Base-by-base conservation (phyloP, 1,284 basidiomycete species). In the Rhizopogon hawkerae region DNA sequence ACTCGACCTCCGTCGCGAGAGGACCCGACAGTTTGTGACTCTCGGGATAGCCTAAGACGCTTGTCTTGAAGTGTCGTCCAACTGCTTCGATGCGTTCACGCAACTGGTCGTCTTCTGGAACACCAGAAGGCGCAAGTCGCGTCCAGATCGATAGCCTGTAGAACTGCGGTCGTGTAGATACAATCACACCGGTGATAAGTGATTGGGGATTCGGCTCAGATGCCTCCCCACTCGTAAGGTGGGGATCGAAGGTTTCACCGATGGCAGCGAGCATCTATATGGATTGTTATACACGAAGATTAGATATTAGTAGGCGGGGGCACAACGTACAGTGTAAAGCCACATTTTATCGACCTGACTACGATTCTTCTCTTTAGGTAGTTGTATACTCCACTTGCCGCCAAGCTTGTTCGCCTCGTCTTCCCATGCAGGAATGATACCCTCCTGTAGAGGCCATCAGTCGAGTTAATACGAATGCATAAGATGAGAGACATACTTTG, bases 61-160 rank as follows among this genome's bases (percentile, higher is more conserved):
- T 81, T 50, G 76, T 84, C 76, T 98, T 98, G 79, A 98, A 97
- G 69, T 95, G 88, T 57, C 77, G 69, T 26, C 79, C 80, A 38
- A 82, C 69, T 0, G 68, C 67, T 57, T 90, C 79, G 58, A 95
- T 84, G 56, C 90, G 79, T 57, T 79, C 75, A 54, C 78, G 76
- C 53, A 91, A 66, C 45, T 70, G 71, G 55, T 79, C 75, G 4
- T 83, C 77, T 16, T 80, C 79, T 46, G 58, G 49, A 35, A 69
- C 51, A 23, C 39, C 48, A 0, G 68, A 66, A 35, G 90, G 89
- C 5, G 89, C 87, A 46, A 84, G 74, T 45, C 94, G 81, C 42
- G 95, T 98, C 95, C 95, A 98, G 74, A 98, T 93, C 52, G 92
- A 92, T 60, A 98, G 72, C 47, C 95, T 88, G 75, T 93, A 98